phyloP scores from a whole-genome alignment of 257 asterid genomes.

The Solanum pimpinellifolium region DNA sequence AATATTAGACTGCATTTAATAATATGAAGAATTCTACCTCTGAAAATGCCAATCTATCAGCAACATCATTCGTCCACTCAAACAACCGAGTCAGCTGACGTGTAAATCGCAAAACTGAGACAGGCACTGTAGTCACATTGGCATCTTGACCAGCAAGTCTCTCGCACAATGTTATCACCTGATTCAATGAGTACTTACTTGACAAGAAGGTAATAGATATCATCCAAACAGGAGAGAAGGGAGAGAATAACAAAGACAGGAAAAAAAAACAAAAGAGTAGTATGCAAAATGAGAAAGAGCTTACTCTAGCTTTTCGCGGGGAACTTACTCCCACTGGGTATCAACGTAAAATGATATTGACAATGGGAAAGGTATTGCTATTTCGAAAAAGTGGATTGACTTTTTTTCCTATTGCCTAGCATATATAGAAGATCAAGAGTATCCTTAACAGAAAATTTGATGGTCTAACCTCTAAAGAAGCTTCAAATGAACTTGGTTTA shows the following conservation, averaged over 20 bases:
- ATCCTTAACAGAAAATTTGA: neutral
- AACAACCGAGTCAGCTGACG: slow-evolving; percentile 89
- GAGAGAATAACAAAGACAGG: neutral
- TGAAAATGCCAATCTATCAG: slow-evolving; percentile 96
- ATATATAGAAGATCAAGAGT: neutral
- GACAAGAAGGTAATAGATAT: neutral
- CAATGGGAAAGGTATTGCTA: neutral
- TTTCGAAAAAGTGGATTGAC: neutral
- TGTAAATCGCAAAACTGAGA: slow-evolving; percentile 73
- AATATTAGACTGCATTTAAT: neutral
- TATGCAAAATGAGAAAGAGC: neutral
- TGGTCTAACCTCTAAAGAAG: neutral
- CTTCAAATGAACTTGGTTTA: neutral
- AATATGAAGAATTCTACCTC: slow-evolving; percentile 34
- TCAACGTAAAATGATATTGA: neutral
- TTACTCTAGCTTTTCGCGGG: neutral
- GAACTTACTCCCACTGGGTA: neutral
- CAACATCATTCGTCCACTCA: slow-evolving; percentile 97
- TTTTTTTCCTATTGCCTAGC: neutral
- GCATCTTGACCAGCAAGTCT: slow-evolving; percentile 99
- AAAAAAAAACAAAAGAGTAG: neutral
- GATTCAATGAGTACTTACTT: slow-evolving; percentile 10
- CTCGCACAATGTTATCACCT: slow-evolving; percentile 96
- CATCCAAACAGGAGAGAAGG: neutral
- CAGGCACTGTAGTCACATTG: slow-evolving; percentile 98